A percentile compares a stretch with the other conserved stretches of the same genome.
phyloP scores from a whole-genome alignment of 2,329 filamentous ascomycete genomes.

The Cordyceps tenuipes region DNA sequence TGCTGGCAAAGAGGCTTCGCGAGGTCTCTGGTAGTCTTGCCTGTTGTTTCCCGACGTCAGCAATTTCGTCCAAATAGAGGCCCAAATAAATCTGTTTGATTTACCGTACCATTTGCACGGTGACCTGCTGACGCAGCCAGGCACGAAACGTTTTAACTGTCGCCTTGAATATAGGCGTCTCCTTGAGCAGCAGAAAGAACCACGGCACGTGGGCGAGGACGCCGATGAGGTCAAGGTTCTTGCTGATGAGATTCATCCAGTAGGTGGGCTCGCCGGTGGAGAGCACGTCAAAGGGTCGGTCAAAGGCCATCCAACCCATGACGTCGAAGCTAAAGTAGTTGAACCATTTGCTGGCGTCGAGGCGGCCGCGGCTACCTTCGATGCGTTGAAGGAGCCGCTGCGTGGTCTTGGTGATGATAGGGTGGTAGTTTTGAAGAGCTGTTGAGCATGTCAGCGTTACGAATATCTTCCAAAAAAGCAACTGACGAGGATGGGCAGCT shows the following conservation, averaged over 20 bases:
- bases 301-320: slow-evolving; percentile 34
- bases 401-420: slow-evolving; percentile 13
- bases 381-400: slow-evolving; percentile 18
- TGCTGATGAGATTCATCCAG: slow-evolving; percentile 20
- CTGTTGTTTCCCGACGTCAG: neutral
- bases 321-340: slow-evolving; percentile 31
- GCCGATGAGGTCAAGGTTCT: slow-evolving; percentile 13
- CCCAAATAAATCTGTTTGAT: neutral
- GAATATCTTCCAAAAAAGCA: neutral
- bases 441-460: neutral
- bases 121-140: neutral
- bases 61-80: neutral
- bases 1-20: slow-evolving; percentile 22
- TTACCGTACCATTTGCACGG: neutral
- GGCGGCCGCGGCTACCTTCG: slow-evolving; percentile 14
- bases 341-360: slow-evolving; percentile 26
- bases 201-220: neutral
- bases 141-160: neutral
- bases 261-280: slow-evolving; percentile 4
- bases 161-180: neutral
- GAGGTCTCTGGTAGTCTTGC: neutral
- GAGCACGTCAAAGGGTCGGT: slow-evolving; percentile 28
- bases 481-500: neutral
- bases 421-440: neutral
- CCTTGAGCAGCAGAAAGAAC: neutral